Base-by-base conservation (phyloP, 1,284 basidiomycete genomes). In the Afroboletus lepidellus region DNA sequence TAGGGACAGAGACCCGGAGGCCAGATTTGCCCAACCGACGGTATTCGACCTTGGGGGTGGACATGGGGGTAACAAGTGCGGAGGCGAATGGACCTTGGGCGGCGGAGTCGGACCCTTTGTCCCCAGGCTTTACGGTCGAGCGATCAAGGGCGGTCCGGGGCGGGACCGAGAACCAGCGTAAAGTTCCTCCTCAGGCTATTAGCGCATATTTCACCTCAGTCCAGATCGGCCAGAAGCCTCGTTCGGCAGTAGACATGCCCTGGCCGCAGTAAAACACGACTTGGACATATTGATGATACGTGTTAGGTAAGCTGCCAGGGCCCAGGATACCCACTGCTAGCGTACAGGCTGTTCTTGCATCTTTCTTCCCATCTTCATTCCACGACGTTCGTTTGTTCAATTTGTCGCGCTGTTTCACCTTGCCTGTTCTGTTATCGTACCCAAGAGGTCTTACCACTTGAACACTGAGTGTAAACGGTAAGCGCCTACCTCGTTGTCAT, bases 1-100 rank as follows among this genome's bases (percentile, higher is more conserved):
- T 76, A 5, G 75, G 74, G 13, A 75, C 72, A 2, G 79, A 80
- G 30, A 83, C 77, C 36, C 72, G 69, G 32, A 80, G 67, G 11
- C 77, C 77, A 41, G 39, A 41, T 25, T 11, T 39, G 7, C 38
- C n/a, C 39, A 41, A 25, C 7, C 0, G 24, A 27, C 9, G 39
- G 8, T 25, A 39, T 7, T 23, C 37, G 21, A 24, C 37, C 25
- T 25, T 38, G 11, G 20, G 20, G 5, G 8, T 13, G 20, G 37
- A 23, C 11, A 38, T 38, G 11, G 8, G 6, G 33, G 18, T 18
- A 34, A 18, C 15, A 18, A 21, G 18, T 7, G n/a, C 8, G 20
- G 34, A 8, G 11, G 18, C 20, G 21, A 23, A 8, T 9, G n/a
- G n/a, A n/a, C n/a, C n/a, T n/a, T n/a, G n/a, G n/a, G n/a, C n/a